phyloP scores from a whole-genome alignment of 176 grass and related monocot genomes.

The Musa beccarii region DNA sequence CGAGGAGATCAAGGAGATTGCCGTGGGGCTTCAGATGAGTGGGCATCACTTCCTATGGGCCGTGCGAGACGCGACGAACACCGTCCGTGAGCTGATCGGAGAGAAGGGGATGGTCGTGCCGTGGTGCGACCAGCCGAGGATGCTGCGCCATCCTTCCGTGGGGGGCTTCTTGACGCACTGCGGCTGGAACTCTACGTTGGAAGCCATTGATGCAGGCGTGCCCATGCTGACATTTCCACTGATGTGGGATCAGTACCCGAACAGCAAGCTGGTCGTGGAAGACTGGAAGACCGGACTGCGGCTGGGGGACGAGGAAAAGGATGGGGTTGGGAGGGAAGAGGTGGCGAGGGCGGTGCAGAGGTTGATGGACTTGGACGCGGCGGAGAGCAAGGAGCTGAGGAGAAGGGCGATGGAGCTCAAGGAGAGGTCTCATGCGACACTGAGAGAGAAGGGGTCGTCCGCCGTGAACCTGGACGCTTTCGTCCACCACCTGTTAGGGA shows the following conservation, averaged over 20 bases:
- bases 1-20: conserved; percentile 42
- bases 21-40: conserved; percentile 28
- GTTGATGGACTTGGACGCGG: conserved; percentile 43
- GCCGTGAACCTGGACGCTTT: no score
- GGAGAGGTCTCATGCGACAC: conserved; percentile 17
- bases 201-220: conserved; percentile 38
- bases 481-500: no score
- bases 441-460: no score
- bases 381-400: conserved; percentile 34
- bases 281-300: conserved; percentile 48
- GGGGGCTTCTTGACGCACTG: conserved; percentile 65
- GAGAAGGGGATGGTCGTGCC: conserved; percentile 43
- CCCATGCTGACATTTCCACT: conserved; percentile 42
- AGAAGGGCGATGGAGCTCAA: conserved; percentile 24
- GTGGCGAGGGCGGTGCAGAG: conserved; percentile 23
- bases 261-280: conserved; percentile 36
- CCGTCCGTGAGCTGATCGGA: conserved; percentile 8
- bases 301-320: conserved; percentile 28
- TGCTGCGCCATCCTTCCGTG: conserved; percentile 47
- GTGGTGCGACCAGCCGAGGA: conserved; percentile 55
- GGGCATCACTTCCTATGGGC: conserved; percentile 44
- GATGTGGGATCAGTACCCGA: conserved; percentile 50
- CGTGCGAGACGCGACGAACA: conserved; percentile 15
- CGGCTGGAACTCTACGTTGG: conserved; percentile 69
- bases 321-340: conserved; percentile 22